Base-by-base conservation (phyloP, 139 green algal species). In the Volvox africanus region DNA sequence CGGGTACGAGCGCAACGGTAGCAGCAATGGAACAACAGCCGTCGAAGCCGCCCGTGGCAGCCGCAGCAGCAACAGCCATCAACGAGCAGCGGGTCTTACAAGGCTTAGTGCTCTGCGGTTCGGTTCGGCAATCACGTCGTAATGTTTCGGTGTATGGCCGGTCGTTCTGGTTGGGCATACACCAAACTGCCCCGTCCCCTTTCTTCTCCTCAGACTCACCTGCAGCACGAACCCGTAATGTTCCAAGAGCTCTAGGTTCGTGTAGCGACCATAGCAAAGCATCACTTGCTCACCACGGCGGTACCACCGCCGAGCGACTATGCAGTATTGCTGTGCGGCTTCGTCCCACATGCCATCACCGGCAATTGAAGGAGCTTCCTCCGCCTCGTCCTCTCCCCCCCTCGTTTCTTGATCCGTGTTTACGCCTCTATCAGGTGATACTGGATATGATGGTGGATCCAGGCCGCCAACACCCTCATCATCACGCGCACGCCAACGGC, bases 261-360 rank as follows among this genome's bases (percentile, higher is more conserved):
- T 97, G 93, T 99, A 94, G 12, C 88, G 62, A 14, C 97, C 97
- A 88, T 99, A 99, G 91, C 96, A 98, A 12, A 99, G 88, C 82
- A 97, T 95, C 32, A 99, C 95, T 87, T 99, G 89, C 33, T 96
- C 93, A 22, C 94, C 94, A 0, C 65, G 20, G 33, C 2, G 30
- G 73, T 85, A 90, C 61, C 16, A 55, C 61, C 76, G 87, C 22
- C 76, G 76, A 61, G 79, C 76, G 35, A 69, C 3, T 26, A 86
- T 91, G 76, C 24, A 68, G 55, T 93, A 85, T 69, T 93, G 86
- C 92, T 82, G 14, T n/a, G 1, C 36, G 35, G 17, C 30, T 50
- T 55, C 67, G 76, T 91, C 87, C 76, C 76, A 91, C 11, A 21
- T 16, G 13, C 87, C 87, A 62, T 91, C 87, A 18, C 87, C 87